phyloP scores from a whole-genome alignment of 2,329 filamentous ascomycete species.

The Colletotrichum spaethianum region DNA sequence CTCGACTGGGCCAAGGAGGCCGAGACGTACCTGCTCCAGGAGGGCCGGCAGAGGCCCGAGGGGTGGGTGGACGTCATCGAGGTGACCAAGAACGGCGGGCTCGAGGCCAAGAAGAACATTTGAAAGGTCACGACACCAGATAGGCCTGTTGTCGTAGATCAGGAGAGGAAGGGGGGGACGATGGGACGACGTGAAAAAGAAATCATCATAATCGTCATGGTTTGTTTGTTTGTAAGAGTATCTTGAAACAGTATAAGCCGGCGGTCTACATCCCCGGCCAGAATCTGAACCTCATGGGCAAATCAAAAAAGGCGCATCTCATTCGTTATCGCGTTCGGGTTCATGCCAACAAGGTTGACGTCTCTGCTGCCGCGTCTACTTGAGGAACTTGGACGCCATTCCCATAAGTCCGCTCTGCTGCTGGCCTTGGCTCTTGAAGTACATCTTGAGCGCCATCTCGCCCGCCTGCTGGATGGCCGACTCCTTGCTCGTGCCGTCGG shows the following conservation, averaged over 20 bases:
- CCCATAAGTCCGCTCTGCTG: conserved; percentile 65
- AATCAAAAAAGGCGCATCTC: neutral
- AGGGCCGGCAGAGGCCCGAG: conserved; percentile 64
- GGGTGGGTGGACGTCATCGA: conserved; percentile 72
- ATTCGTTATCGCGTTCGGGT: neutral
- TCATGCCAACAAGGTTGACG: neutral
- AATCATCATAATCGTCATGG: neutral
- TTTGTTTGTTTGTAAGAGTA: neutral
- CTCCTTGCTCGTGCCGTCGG: conserved; percentile 80
- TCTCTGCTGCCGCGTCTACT: conserved; percentile 39
- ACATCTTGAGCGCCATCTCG: conserved; percentile 92
- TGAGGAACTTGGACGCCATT: conserved; percentile 63
- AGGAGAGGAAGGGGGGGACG: neutral
- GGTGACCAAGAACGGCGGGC: conserved; percentile 46
- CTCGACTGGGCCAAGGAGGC: conserved; percentile 71
- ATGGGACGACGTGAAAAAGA: neutral
- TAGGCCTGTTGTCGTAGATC: neutral
- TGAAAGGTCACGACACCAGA: neutral
- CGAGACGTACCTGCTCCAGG: conserved; percentile 68
- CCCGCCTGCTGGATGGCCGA: conserved; percentile 83
- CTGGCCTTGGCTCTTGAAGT: conserved; percentile 81
- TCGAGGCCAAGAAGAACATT: conserved; percentile 38
- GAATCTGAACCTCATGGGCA: neutral
- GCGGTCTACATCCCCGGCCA: neutral
- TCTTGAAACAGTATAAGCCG: neutral